Evolutionary conservation across 1,139 yeast species (phyloP).

Genomic region (Yarrowia galli): DNA sequence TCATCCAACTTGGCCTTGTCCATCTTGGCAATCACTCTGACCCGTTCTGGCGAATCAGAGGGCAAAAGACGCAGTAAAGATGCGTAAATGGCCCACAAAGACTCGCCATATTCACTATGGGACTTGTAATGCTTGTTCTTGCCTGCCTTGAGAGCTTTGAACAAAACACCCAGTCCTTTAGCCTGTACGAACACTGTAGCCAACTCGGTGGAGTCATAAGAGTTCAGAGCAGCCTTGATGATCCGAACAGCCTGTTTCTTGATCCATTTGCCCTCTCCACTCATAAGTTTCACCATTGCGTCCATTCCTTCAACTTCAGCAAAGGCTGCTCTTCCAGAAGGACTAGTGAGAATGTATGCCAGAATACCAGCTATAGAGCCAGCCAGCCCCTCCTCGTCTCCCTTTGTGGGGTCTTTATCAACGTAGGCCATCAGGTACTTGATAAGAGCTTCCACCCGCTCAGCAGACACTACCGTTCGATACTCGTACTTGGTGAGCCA

Average conservation of each 20-base stretch:
- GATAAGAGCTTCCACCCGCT: conserved; percentile 42
- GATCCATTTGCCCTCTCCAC: conserved; percentile 43
- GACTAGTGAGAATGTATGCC: conserved; percentile 38
- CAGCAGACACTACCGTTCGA: conserved; percentile 46
- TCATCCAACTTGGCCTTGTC: conserved; percentile 44
- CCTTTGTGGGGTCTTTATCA: conserved; percentile 20
- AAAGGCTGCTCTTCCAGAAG: conserved; percentile 44
- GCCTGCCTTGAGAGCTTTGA: conserved; percentile 40
- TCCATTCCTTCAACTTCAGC: conserved; percentile 50
- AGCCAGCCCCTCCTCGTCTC: conserved; percentile 27
- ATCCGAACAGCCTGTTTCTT: conserved; percentile 45
- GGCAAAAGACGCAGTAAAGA: conserved; percentile 48
- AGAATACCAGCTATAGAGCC: conserved; percentile 2
- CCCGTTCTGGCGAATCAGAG: conserved; percentile 47
- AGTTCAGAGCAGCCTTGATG: conserved; percentile 45
- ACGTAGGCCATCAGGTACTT: conserved; percentile 5
- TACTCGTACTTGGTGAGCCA: conserved; percentile 41
- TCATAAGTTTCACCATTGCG: conserved; percentile 45
- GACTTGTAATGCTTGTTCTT: conserved; percentile 26
- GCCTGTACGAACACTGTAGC: conserved; percentile 46
- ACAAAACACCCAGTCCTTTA: conserved; percentile 47
- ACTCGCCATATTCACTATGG: conserved; percentile 5
- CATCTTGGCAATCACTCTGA: conserved; percentile 47
- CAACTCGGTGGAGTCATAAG: conserved; percentile 43
- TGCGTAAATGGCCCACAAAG: conserved; percentile 44